These are phyloP conservation scores for Westerdykella sp. DNA, from an alignment of 2,329 filamentous ascomycete genomes.

Conservation along the genomic window DNA sequence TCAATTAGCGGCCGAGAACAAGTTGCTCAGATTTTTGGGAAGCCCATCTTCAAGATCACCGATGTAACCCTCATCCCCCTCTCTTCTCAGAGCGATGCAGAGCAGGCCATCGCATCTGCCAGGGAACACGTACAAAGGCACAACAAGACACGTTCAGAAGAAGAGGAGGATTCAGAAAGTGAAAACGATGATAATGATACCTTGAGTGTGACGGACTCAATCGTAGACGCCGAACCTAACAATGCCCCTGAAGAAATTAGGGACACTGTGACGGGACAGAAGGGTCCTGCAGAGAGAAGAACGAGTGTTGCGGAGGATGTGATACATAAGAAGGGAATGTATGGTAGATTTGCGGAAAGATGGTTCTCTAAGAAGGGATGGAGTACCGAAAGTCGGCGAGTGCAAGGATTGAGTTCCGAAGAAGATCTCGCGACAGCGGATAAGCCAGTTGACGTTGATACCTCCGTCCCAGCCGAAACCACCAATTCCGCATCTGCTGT, in stretches of 20 bases:
- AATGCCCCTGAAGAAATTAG: slow-evolving; percentile 31
- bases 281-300: slow-evolving; percentile 14
- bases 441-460: slow-evolving; percentile 28
- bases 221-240: slow-evolving; percentile 28
- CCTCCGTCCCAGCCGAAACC: slow-evolving; percentile 19
- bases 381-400: slow-evolving; percentile 63
- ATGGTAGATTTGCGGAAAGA: slow-evolving; percentile 79
- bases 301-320: slow-evolving; percentile 79
- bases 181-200: slow-evolving; percentile 25
- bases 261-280: slow-evolving; percentile 25
- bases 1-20: slow-evolving; percentile 81
- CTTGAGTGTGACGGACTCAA: slow-evolving; percentile 32
- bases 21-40: slow-evolving; percentile 78
- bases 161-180: slow-evolving; percentile 29
- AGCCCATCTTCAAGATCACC: slow-evolving; percentile 77
- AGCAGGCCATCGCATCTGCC: slow-evolving; percentile 62
- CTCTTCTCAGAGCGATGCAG: slow-evolving; percentile 67
- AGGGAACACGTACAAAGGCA: slow-evolving; percentile 41
- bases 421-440: slow-evolving; percentile 40
- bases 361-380: slow-evolving; percentile 89
- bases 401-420: slow-evolving; percentile 59
- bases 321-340: slow-evolving; percentile 72
- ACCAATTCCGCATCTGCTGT: slow-evolving; percentile 13
- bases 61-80: slow-evolving; percentile 89
- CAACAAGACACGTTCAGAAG: slow-evolving; percentile 20